Base-by-base conservation (phyloP, 169 alveolate species). In the Babesia divergens region DNA sequence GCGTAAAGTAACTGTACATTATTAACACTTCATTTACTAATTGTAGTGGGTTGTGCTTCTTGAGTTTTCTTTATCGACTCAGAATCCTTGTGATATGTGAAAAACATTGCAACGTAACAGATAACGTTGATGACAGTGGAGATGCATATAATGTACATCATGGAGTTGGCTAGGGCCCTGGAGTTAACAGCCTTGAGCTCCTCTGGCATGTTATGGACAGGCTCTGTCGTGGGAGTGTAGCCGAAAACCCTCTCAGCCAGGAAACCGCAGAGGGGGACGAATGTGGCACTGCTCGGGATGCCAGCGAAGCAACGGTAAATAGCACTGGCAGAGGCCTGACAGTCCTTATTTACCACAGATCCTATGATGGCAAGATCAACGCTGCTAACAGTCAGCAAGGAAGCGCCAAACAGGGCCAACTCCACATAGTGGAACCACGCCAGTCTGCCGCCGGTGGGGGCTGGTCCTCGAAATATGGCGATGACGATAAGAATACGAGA, bases 321-420 rank as follows among this genome's bases (percentile, higher is more conserved):
- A 1, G 95, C 87, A 35, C 86, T 84, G 18, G 92, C 93, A 16
- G 96, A 90, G n/a, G 94, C 96, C 51, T 92, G 91, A 72, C 89
- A 90, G 66, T 91, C 88, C 31, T 96, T 94, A 52, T 89, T 75
- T 14, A 93, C 95, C 43, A 94, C 93, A 31, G 94, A 95, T 3
- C 95, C 86, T 34, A 94, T 83, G 6, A 94, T 87, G 9, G 97
- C 95, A 54, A 97, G 65, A 56, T 91, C 94, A 37, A 94, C 94
- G 6, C 95, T 94, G 51, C 91, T 94, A 11, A 95, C 96, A 16
- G 97, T 92, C 74, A 94, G 89, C n/a, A 95, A 90, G 22, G 94
- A 77, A 47, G 93, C 67, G 31, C 97, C 97, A 42, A 92, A 69
- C 18, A 89, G 52, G 60, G 91, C 85, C 37, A 95, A 66, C 55